These are phyloP conservation scores for Marchantia paleacea DNA, from an alignment of 225 moss, liverwort and hornwort species.

Conservation along the genomic window DNA sequence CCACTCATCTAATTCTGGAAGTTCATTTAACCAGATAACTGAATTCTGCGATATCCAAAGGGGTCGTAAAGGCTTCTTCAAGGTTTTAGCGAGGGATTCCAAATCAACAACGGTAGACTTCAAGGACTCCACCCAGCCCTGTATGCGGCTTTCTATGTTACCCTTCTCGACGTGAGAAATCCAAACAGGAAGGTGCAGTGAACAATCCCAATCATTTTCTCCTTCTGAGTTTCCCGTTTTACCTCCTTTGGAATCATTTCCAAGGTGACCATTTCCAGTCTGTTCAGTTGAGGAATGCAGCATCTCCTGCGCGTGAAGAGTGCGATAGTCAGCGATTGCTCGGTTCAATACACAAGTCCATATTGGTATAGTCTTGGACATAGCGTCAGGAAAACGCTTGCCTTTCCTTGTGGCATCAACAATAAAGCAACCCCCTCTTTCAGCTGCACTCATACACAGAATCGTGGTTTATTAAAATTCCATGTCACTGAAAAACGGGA, in stretches of 20 bases:
- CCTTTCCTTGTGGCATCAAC: conserved; percentile 98
- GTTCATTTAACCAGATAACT: conserved; percentile 86
- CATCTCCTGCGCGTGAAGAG: conserved; percentile 43
- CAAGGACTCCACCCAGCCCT: conserved; percentile 64
- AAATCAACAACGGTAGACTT: conserved; percentile 63
- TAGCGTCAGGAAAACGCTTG: conserved; percentile 92
- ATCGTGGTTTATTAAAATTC: conserved; percentile 24
- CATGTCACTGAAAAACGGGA: not conserved
- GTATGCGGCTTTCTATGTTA: conserved; percentile 60
- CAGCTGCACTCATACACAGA: conserved; percentile 62
- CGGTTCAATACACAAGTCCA: conserved; percentile 92
- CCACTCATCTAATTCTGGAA: conserved; percentile 66
- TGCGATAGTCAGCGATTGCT: conserved; percentile 55
- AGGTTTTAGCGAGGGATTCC: conserved; percentile 40
- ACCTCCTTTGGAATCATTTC: not conserved
- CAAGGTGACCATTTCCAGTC: conserved; percentile 8
- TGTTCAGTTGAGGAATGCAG: not conserved
- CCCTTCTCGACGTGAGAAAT: conserved; percentile 80
- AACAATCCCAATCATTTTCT: conserved; percentile 61
- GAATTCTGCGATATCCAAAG: conserved; percentile 90
- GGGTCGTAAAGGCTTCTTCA: conserved; percentile 75
- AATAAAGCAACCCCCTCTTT: conserved; percentile 85
- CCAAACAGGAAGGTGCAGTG: conserved; percentile 78
- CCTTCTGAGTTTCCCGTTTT: not conserved
- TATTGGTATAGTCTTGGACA: conserved; percentile 96